Conservation (phyloP, 1,284 basidiomycete genomes). For the Leucoagaricus sp. region DNA sequence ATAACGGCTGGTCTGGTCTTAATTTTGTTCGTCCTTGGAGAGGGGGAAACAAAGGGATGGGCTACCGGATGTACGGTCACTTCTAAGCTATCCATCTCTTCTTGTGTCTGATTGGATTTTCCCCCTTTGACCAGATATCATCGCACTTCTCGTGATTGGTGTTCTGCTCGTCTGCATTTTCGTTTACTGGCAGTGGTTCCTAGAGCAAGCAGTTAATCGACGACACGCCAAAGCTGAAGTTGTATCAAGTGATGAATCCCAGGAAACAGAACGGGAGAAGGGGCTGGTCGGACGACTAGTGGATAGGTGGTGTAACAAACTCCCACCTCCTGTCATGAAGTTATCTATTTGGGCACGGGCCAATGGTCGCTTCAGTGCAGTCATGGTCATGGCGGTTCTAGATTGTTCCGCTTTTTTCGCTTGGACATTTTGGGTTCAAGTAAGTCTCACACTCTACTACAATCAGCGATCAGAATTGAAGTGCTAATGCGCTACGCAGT, state of each 20-base stretch:
- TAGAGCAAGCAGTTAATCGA: conserved; percentile 43
- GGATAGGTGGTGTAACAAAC: not conserved
- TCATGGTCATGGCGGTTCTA: conserved; percentile 69
- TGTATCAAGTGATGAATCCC: not conserved
- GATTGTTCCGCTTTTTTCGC: conserved; percentile 67
- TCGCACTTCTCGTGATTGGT: conserved; percentile 65
- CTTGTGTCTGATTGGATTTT: not conserved
- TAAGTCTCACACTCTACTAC: conserved; percentile 23
- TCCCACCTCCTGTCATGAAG: conserved; percentile 68
- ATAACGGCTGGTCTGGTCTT: conserved; percentile 78
- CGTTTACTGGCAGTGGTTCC: conserved; percentile 67
- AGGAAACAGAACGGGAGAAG: not conserved
- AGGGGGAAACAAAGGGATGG: conserved; percentile 76
- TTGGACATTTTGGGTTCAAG: conserved; percentile 60
- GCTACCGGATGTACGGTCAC: conserved; percentile 61
- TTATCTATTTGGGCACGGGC: conserved; percentile 67
- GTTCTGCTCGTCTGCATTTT: conserved; percentile 62
- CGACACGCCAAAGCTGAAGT: not conserved
- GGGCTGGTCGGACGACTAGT: no score
- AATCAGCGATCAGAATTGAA: not conserved
- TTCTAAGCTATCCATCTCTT: not conserved
- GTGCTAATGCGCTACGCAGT: conserved; percentile 29
- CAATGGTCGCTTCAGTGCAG: conserved; percentile 62
- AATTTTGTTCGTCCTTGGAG: conserved; percentile 78
- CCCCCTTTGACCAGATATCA: no score